Percentiles rank a stretch among this genome's conserved stretches.
These are phyloP conservation scores for Solanum tacnaense DNA, from an alignment of 257 asterid genomes.

Conservation along the genomic window DNA sequence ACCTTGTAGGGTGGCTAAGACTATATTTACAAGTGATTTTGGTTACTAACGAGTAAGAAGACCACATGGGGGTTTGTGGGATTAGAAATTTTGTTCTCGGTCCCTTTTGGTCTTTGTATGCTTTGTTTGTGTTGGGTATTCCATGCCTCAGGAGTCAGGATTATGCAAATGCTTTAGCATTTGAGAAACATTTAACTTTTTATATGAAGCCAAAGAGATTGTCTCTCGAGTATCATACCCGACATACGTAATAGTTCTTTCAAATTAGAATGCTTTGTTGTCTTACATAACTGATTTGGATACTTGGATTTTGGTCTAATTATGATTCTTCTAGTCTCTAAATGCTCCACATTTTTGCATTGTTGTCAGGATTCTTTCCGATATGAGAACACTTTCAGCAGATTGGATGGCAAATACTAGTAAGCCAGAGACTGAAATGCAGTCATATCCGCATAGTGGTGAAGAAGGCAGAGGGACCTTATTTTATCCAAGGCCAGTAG, in stretches of 20 bases:
- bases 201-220: neutral
- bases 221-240: neutral
- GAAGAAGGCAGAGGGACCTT: conserved; percentile 75
- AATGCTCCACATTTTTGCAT: conserved; percentile 5
- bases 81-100: neutral
- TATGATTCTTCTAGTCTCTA: neutral
- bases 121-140: neutral
- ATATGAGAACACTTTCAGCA: conserved; percentile 97
- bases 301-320: neutral
- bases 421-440: conserved; percentile 76
- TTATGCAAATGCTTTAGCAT: neutral
- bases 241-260: neutral
- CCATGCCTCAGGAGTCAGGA: neutral
- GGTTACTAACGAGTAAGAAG: neutral
- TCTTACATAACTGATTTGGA: neutral
- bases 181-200: neutral
- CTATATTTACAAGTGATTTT: neutral
- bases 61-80: neutral
- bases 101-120: neutral
- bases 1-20: neutral
- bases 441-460: conserved; percentile 63
- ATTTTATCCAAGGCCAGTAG: conserved; percentile 94
- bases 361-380: conserved; percentile 87
- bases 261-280: neutral
- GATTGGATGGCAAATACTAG: conserved; percentile 99